Base-by-base conservation (phyloP, 2,329 filamentous ascomycete species). In the Metarhizium guizhouense region DNA sequence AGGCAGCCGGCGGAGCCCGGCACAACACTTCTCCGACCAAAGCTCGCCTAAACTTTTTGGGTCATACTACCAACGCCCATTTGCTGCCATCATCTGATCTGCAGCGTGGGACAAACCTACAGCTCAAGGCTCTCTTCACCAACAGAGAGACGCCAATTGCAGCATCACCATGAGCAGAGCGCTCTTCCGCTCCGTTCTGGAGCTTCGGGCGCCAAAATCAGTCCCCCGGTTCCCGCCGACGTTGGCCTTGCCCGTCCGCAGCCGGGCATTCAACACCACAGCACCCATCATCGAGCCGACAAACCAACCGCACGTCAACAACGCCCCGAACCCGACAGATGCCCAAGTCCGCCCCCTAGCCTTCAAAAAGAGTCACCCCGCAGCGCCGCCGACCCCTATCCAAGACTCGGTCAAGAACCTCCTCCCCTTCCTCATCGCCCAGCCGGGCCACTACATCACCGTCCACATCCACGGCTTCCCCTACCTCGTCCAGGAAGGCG, bases 401-500 rank as follows among this genome's bases (percentile, higher is more conserved):
- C 76, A 79, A 58, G 71, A 80, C 52, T 81, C 81, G 1, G 76
- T 88, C 59, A 76, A 75, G 60, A 70, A 70, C 47, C 79, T 90
- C 51, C 82, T 91, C 34, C 87, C 88, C 1, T 76, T 90, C 50
- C 82, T 94, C 51, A 80, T 80, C 63, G 80, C 85, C 11, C 89
- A 94, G 73, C 82, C 85, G 3, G 76, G 79, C 25, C 87, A 90
- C 78, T 94, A 93, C 77, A 82, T 90, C 66, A 89, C 85, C 49
- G 77, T 87, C 55, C 88, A 91, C 73, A 86, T 95, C 72, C 86
- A 94, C 73, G 87, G 83, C 34, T 83, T 81, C 54, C 87, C 88
- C 6, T 94, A 93, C 75, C 86, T 94, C 36, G 80, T 94, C 61
- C 91, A 87, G 6, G 75, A 79, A 48, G 89, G 89, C 62, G 89